These are phyloP conservation scores for Kickxella alabastrina DNA, from an alignment of 192 early-diverging fungal species.

Conservation along the genomic window DNA sequence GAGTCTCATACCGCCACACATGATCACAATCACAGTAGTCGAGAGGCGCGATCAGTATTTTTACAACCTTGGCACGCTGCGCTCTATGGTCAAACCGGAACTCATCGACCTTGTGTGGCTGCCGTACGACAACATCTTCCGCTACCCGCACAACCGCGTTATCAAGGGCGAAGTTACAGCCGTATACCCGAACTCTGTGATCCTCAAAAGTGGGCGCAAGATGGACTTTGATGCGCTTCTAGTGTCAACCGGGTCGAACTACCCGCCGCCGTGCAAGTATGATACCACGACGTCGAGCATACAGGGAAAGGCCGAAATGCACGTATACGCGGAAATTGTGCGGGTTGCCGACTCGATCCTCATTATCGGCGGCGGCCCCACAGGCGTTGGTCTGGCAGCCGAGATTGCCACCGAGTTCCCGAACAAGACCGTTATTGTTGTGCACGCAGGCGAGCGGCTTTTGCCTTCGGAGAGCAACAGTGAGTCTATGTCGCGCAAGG, in stretches of 20 bases:
- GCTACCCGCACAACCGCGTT: slow-evolving; percentile 38
- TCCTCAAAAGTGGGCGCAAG: slow-evolving; percentile 45
- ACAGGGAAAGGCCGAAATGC: slow-evolving; percentile 43
- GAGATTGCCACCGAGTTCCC: slow-evolving; percentile 57
- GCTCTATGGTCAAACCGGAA: slow-evolving; percentile 42
- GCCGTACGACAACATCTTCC: slow-evolving; percentile 46
- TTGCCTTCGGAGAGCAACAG: slow-evolving; percentile 39
- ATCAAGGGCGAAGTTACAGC: slow-evolving; percentile 45
- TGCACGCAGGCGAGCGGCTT: slow-evolving; percentile 35
- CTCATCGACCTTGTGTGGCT: slow-evolving; percentile 50
- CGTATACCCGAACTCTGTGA: slow-evolving; percentile 45
- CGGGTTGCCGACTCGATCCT: slow-evolving; percentile 55
- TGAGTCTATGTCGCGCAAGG: slow-evolving; percentile 53
- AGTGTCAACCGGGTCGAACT: slow-evolving; percentile 48
- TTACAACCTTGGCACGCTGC: slow-evolving; percentile 47
- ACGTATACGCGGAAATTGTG: slow-evolving; percentile 51
- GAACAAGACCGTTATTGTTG: slow-evolving; percentile 30
- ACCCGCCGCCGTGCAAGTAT: slow-evolving; percentile 49
- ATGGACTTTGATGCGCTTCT: slow-evolving; percentile 49
- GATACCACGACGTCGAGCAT: slow-evolving; percentile 25
- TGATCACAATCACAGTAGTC: slow-evolving; percentile 48
- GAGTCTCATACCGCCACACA: slow-evolving; percentile 19
- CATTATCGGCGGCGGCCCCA: slow-evolving; percentile 72
- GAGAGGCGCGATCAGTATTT: slow-evolving; percentile 53
- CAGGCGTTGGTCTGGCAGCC: slow-evolving; percentile 73